phyloP scores from a whole-genome alignment of 2,329 filamentous ascomycete species.

The Trichoderma lentiforme region DNA sequence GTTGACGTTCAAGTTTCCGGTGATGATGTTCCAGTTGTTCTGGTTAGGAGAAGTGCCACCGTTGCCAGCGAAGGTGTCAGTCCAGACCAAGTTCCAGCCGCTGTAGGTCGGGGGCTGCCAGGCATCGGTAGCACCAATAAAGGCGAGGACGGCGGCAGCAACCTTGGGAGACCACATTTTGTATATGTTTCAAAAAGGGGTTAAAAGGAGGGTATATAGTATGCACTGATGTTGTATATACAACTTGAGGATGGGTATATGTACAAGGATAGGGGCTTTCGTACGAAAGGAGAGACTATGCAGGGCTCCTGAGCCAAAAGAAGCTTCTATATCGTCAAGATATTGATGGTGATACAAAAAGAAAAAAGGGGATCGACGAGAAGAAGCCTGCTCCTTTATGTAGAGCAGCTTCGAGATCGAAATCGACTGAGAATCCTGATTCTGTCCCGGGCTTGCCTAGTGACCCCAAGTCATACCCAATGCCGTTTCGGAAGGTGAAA shows the following conservation, averaged over 20 bases:
- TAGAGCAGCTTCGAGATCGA: not conserved
- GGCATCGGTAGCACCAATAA: slow-evolving; percentile 35
- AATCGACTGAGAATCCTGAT: not conserved
- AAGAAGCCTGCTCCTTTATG: slow-evolving; percentile 8
- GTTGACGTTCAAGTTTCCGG: slow-evolving; percentile 45
- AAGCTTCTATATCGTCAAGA: slow-evolving; percentile 16
- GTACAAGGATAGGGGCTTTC: slow-evolving; percentile 5
- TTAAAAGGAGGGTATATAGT: not conserved
- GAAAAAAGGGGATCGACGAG: not conserved
- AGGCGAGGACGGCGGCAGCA: slow-evolving; percentile 27
- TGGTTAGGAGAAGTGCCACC: slow-evolving; percentile 34
- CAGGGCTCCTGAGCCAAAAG: slow-evolving; percentile 16
- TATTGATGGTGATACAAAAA: slow-evolving; percentile 7
- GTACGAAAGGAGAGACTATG: slow-evolving; percentile 11
- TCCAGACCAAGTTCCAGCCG: slow-evolving; percentile 41
- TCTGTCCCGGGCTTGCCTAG: not conserved
- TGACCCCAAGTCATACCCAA: slow-evolving; percentile 18
- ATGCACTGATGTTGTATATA: slow-evolving; percentile 7
- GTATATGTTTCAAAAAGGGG: not conserved
- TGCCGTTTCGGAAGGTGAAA: slow-evolving; percentile 18
- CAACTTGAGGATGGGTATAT: slow-evolving; percentile 6
- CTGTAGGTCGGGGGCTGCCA: slow-evolving; percentile 38
- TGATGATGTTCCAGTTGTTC: slow-evolving; percentile 42
- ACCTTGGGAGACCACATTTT: slow-evolving; percentile 15
- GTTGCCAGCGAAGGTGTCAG: slow-evolving; percentile 41